A percentile compares a stretch with the other conserved stretches of the same genome.
phyloP scores from a whole-genome alignment of 2,329 filamentous ascomycete genomes.

The Sclerotinia borealis region DNA sequence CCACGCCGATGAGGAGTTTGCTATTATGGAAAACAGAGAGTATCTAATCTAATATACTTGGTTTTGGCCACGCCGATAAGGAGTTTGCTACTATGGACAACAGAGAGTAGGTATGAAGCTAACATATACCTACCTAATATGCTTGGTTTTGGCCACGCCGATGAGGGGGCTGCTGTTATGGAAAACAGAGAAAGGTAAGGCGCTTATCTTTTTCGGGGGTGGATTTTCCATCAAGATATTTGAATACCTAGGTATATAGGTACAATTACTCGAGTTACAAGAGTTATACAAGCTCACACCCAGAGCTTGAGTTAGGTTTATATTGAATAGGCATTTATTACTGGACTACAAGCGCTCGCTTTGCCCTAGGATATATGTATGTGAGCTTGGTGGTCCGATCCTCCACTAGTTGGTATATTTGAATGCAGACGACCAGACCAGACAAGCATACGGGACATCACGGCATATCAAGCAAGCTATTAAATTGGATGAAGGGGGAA shows the following conservation, averaged over 20 bases:
- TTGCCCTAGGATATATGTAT: constrained; percentile 2
- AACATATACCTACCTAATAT: no score
- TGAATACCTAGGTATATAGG: neutral
- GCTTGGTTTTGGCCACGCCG: neutral
- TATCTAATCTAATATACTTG: neutral
- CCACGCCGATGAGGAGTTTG: neutral
- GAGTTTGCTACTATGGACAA: neutral
- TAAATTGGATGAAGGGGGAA: neutral
- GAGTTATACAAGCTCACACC: no score
- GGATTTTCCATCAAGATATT: neutral
- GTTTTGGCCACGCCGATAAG: neutral
- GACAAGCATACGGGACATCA: neutral
- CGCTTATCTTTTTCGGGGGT: neutral
- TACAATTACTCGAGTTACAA: neutral
- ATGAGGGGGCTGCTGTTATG: neutral
- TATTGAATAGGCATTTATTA: neutral
- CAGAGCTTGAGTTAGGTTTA: no score
- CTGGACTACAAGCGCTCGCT: neutral
- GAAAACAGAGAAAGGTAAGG: neutral
- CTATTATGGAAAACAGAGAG: neutral
- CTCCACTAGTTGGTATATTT: neutral
- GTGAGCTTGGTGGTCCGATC: neutral
- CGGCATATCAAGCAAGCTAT: neutral
- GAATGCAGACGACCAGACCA: neutral
- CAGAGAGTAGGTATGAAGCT: neutral